Evolutionary conservation across 768 basidiomycete species (phyloP).

Genomic region (Mycena polygramma): DNA sequence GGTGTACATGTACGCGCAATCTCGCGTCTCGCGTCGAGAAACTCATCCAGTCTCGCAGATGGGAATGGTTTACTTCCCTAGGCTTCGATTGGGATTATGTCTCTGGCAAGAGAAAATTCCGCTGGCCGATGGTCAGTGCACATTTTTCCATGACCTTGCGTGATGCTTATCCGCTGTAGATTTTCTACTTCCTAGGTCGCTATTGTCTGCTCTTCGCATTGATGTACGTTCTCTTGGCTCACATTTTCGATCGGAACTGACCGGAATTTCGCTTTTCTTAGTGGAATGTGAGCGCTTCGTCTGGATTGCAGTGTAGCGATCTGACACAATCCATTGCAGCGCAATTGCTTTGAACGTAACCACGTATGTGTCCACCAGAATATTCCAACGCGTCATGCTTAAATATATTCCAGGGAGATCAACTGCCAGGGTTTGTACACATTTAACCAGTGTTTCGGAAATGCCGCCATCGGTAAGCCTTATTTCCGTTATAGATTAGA

Average conservation of each 20-base stretch:
- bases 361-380: slow-evolving; percentile 48
- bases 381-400: slow-evolving; percentile 9
- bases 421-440: slow-evolving; percentile 79
- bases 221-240: slow-evolving; percentile 41
- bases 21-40: slow-evolving; percentile 21
- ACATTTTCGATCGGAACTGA: not conserved
- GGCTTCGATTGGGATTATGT: slow-evolving; percentile 76
- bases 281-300: slow-evolving; percentile 68
- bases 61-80: slow-evolving; percentile 76
- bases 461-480: slow-evolving; percentile 67
- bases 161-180: slow-evolving; percentile 49
- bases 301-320: slow-evolving; percentile 5
- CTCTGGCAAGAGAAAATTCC: slow-evolving; percentile 67
- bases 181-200: slow-evolving; percentile 78
- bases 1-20: slow-evolving; percentile 63
- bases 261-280: not conserved
- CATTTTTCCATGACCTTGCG: not conserved
- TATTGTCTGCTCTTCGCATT: slow-evolving; percentile 75
- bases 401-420: slow-evolving; percentile 53
- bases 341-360: slow-evolving; percentile 71
- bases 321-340: not conserved
- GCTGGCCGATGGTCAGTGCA: slow-evolving; percentile 73
- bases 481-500: not conserved
- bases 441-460: slow-evolving; percentile 76
- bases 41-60: slow-evolving; percentile 53